Percentiles rank a stretch among this genome's conserved stretches.
phyloP scores from a whole-genome alignment of 768 basidiomycete species.

The Suillus placidus region DNA sequence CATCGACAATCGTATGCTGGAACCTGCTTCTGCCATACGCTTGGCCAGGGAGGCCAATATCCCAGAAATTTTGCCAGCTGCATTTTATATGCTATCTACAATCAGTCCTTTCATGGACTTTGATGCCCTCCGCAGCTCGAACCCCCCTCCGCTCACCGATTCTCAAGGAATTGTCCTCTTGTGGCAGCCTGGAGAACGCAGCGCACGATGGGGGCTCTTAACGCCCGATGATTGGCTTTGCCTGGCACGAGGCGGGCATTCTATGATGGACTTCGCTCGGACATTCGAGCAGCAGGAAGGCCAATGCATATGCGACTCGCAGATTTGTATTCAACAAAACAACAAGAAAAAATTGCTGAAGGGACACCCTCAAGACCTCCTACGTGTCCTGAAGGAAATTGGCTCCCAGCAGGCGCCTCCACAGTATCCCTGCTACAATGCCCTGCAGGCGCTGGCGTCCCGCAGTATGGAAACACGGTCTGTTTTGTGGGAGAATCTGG shows the following conservation, averaged over 20 bases:
- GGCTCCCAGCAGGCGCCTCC: too few species aligned
- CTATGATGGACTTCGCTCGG: neutral
- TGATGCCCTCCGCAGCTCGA: slow-evolving; percentile 9
- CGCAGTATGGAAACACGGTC: neutral
- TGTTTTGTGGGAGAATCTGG: neutral
- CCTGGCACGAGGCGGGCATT: slow-evolving; percentile 5
- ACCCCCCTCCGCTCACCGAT: neutral
- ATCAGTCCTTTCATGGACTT: slow-evolving; percentile 22
- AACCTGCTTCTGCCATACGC: slow-evolving; percentile 37
- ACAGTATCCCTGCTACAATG: neutral
- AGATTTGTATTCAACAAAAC: neutral
- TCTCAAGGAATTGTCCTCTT: neutral
- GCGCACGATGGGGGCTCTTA: slow-evolving; percentile 6
- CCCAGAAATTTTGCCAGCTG: slow-evolving; percentile 47
- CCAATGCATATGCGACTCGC: neutral
- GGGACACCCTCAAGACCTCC: neutral
- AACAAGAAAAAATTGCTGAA: slow-evolving; percentile 1
- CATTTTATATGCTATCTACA: slow-evolving; percentile 50
- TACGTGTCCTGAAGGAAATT: slow-evolving; percentile 3
- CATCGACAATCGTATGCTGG: slow-evolving; percentile 13
- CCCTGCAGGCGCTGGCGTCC: neutral
- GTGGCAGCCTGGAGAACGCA: slow-evolving; percentile 5
- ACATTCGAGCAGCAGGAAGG: neutral
- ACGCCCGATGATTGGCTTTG: neutral
- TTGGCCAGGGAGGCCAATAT: slow-evolving; percentile 46